phyloP scores from a whole-genome alignment of 1,139 yeast species.

The Magnusiomyces ingens region DNA sequence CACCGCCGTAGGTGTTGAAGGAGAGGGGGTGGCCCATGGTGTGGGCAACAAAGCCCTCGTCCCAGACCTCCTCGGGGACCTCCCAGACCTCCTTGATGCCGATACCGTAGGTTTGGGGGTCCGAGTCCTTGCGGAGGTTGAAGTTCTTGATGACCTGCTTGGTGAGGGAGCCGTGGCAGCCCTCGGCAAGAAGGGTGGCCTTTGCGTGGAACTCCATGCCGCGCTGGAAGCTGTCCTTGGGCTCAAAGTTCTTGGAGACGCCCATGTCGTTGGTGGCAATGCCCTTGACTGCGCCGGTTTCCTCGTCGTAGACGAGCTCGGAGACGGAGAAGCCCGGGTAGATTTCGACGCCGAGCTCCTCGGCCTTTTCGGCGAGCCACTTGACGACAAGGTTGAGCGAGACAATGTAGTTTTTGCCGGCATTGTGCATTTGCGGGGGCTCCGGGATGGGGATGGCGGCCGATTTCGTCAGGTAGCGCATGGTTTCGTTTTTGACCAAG shows the following conservation, averaged over 20 bases:
- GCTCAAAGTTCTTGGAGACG: conserved; percentile 61
- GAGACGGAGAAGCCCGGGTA: conserved; percentile 90
- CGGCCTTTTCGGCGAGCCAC: conserved; percentile 82
- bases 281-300: conserved; percentile 59
- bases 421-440: conserved; percentile 84
- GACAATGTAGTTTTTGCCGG: conserved; percentile 75
- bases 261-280: conserved; percentile 95
- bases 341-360: conserved; percentile 85
- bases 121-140: conserved; percentile 55
- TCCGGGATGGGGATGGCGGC: conserved; percentile 70
- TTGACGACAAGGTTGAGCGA: conserved; percentile 76
- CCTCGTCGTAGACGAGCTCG: conserved; percentile 61
- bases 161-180: conserved; percentile 91
- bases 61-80: conserved; percentile 76
- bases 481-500: conserved; percentile 64
- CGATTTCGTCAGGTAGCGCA: conserved; percentile 59
- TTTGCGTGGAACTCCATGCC: conserved; percentile 96
- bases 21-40: conserved; percentile 84
- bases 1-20: conserved; percentile 82
- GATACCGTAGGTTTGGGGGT: conserved; percentile 87
- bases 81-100: conserved; percentile 98
- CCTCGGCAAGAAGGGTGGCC: conserved; percentile 85
- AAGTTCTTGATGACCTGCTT: conserved; percentile 67
- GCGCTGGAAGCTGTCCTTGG: conserved; percentile 76
- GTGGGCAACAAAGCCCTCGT: conserved; percentile 78